Percentiles rank a stretch among this genome's conserved stretches.
phyloP scores from a whole-genome alignment of 495 filamentous ascomycete genomes.

The Penicillium silybi region DNA sequence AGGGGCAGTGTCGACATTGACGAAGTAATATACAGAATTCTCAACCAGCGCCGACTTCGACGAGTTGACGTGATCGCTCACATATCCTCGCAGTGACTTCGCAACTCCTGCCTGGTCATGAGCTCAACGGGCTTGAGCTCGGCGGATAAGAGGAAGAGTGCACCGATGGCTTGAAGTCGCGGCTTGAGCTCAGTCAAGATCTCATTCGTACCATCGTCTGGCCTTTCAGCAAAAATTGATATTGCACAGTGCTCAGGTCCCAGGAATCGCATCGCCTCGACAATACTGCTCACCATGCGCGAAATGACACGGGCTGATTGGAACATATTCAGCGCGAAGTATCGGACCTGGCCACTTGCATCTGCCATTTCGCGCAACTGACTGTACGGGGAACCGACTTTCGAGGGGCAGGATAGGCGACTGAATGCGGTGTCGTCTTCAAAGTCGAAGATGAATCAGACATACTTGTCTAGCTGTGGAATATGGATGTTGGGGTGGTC shows the following conservation, averaged over 20 bases:
- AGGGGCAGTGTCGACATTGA: neutral
- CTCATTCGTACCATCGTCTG: constrained; percentile 48
- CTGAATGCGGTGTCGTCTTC: neutral
- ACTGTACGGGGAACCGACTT: constrained; percentile 19
- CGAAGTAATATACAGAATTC: neutral
- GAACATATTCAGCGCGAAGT: constrained; percentile 48
- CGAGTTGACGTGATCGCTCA: constrained; percentile 20
- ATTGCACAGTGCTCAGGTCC: constrained; percentile 45
- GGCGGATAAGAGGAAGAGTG: constrained; percentile 37
- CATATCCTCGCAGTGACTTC: constrained; percentile 41
- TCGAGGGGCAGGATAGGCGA: constrained; percentile 5
- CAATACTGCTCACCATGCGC: constrained; percentile 41
- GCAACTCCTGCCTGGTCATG: constrained; percentile 29
- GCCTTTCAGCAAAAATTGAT: constrained; percentile 44
- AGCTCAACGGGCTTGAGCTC: constrained; percentile 34
- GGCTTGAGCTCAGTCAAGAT: constrained; percentile 32
- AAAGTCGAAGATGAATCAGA: constrained; percentile 8
- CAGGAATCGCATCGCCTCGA: constrained; percentile 45
- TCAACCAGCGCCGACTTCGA: neutral
- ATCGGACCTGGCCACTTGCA: constrained; percentile 19
- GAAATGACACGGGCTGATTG: constrained; percentile 40
- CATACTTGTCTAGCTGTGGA: neutral
- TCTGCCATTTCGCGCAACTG: constrained; percentile 7
- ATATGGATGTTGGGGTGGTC: neutral
- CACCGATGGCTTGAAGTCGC: constrained; percentile 30